These are phyloP conservation scores for Pseudohyphozyma bogoriensis DNA, from an alignment of 768 basidiomycete species.

Conservation along the genomic window DNA sequence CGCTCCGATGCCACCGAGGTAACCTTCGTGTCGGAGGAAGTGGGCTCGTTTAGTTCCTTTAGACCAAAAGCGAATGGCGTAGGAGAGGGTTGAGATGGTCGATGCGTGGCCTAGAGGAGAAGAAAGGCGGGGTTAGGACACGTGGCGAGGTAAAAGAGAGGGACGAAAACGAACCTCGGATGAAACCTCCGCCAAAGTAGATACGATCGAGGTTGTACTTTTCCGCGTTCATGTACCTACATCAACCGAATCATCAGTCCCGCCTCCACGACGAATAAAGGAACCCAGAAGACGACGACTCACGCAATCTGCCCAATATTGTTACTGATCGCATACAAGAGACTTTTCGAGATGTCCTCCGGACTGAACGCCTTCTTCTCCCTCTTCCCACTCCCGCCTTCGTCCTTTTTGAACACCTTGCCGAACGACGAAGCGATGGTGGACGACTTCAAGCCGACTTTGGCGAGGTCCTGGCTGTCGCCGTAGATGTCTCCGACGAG, in stretches of 20 bases:
- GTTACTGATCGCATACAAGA: slow-evolving; percentile 93
- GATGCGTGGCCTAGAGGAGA: slow-evolving; percentile 69
- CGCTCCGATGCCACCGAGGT: slow-evolving; percentile 87
- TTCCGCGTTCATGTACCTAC: slow-evolving; percentile 97
- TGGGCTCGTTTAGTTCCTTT: slow-evolving; percentile 92
- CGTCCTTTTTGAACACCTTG: slow-evolving; percentile 85
- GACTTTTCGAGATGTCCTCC: slow-evolving; percentile 87
- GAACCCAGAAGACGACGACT: slow-evolving; percentile 39
- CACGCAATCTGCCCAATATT: slow-evolving; percentile 99
- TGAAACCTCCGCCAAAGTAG: slow-evolving; percentile 98
- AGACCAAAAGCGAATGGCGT: slow-evolving; percentile 99
- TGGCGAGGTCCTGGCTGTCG: slow-evolving; percentile 90
- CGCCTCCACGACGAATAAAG: slow-evolving; percentile 7
- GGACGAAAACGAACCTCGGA: slow-evolving; percentile 58
- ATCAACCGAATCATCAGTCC: no score
- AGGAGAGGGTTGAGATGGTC: slow-evolving; percentile 92
- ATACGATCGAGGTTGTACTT: slow-evolving; percentile 94
- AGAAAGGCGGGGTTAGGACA: neutral
- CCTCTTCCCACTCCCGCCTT: slow-evolving; percentile 36
- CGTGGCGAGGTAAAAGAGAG: neutral
- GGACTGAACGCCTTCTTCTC: slow-evolving; percentile 68
- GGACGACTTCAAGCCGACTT: slow-evolving; percentile 89
- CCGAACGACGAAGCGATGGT: slow-evolving; percentile 98
- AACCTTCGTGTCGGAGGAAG: slow-evolving; percentile 95
- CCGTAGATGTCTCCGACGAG: slow-evolving; percentile 93